Evolutionary conservation across 495 filamentous ascomycete species (phyloP), one percentile per base, ranked within the genome.

Genomic region (Xylona heveae): DNA sequence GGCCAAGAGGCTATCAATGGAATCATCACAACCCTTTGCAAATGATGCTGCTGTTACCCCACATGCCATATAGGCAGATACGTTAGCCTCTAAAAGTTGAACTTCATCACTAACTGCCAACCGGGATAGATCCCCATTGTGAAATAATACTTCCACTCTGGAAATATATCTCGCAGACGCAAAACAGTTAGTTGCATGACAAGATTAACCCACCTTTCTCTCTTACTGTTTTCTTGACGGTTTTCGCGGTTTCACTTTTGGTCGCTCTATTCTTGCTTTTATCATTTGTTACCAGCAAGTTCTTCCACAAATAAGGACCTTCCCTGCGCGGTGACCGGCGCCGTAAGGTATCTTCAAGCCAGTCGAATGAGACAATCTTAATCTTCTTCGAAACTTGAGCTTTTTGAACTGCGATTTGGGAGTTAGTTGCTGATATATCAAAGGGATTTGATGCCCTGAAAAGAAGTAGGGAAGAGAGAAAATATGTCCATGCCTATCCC

Each of bases 351-450:
- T 74, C 66, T 37, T 65, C 59, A 2, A 77, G 47, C 71, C 71
- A 78, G 42, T 75, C 70, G 18, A 54, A 64, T 6, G 50, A 52
- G 10, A 78, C 67, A 18, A 78, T 66, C 3, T 57, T 52, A 36
- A 68, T 43, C 3, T 46, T 47, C 5, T 38, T 41, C 1, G 56
- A 38, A 1, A 31, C 35, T 24, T 46, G 51, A 1, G 58, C 66
- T 43, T 49, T 42, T 36, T 48, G 35, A 6, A 68, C 66, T 69
- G 22, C 18, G 27, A 23, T 17, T 12, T 10, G 17, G 3, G 9
- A 22, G 16, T 37, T 32, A 1, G 28, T 21, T 21, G 31, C 8
- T 19, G n/a, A 16, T 34, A 21, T 24, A 21, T 3, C 16, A 9
- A 28, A 15, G 30, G 21, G 1, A 21, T 14, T 3, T 31, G 3